A percentile compares a stretch with the other conserved stretches of the same genome.
Evolutionary conservation across 2,329 filamentous ascomycete species (phyloP).

Genomic region (Albifimbria verrucaria): DNA sequence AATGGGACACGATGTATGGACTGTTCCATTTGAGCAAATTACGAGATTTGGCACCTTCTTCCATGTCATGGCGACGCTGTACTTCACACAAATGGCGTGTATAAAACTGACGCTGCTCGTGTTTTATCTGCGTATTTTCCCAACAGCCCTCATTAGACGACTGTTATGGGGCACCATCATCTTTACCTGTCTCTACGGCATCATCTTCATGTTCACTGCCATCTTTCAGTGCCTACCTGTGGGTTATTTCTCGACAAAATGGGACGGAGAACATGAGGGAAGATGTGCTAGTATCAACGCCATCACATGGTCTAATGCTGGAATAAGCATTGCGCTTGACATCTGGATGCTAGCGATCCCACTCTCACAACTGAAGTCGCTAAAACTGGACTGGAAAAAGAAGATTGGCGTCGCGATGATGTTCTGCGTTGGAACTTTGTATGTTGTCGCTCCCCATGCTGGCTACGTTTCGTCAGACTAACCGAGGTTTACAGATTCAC

Average conservation of each 20-base stretch:
- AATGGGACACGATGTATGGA: conserved; percentile 3
- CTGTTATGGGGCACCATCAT: conserved; percentile 34
- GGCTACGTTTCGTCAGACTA: background rate
- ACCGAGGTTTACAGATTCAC: conserved; percentile 16
- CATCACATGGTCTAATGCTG: conserved; percentile 45
- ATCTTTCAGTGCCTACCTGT: conserved; percentile 48
- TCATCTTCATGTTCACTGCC: conserved; percentile 35
- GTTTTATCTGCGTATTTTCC: conserved; percentile 52
- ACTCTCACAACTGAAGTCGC: conserved; percentile 32
- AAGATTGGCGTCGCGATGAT: conserved; percentile 41
- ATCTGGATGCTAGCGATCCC: conserved; percentile 46
- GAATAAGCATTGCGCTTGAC: conserved; percentile 46
- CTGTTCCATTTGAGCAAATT: conserved; percentile 6
- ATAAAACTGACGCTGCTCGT: conserved; percentile 46
- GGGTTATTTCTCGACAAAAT: conserved; percentile 44
- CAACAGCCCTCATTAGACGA: conserved; percentile 27
- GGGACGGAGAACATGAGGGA: conserved; percentile 41
- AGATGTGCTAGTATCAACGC: conserved; percentile 43
- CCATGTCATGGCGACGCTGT: conserved; percentile 36
- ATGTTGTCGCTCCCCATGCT: conserved; percentile 8
- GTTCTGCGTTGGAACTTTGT: conserved; percentile 42
- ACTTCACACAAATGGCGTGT: conserved; percentile 40
- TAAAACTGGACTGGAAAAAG: conserved; percentile 39
- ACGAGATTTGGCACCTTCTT: conserved; percentile 33
- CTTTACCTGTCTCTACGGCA: conserved; percentile 31